Conservation (phyloP, 2,329 filamentous ascomycete genomes). For the Fusarium falciforme region DNA sequence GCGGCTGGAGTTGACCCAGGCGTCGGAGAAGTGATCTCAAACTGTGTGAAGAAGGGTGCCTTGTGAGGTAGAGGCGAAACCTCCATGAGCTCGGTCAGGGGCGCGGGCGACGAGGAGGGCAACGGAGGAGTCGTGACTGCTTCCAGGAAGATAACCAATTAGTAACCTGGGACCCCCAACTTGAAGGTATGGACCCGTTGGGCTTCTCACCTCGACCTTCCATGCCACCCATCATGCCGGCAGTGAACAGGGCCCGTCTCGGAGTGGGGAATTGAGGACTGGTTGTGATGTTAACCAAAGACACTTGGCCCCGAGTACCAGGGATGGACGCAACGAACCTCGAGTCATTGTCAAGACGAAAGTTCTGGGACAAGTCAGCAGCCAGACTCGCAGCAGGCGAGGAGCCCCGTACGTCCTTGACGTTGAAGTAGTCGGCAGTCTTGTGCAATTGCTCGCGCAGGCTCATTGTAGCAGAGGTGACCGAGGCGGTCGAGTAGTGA, state of each 20-base stretch:
- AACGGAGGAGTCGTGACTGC: constrained; percentile 86
- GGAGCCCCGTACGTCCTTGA: constrained; percentile 82
- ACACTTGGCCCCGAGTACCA: constrained; percentile 1
- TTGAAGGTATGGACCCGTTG: not conserved
- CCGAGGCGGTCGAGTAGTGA: constrained; percentile 61
- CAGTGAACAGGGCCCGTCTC: constrained; percentile 55
- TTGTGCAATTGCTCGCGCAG: constrained; percentile 79
- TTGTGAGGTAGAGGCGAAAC: constrained; percentile 95
- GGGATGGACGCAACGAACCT: constrained; percentile 70
- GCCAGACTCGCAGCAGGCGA: constrained; percentile 92
- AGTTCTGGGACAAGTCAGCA: constrained; percentile 95
- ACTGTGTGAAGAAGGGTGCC: constrained; percentile 71
- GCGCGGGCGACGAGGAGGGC: constrained; percentile 82
- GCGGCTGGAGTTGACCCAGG: constrained; percentile 63
- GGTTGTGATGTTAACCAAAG: constrained; percentile 33
- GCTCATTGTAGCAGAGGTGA: constrained; percentile 77
- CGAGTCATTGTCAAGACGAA: constrained; percentile 84
- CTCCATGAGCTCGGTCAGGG: constrained; percentile 84
- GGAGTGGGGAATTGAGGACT: constrained; percentile 57
- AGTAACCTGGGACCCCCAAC: constrained; percentile 4
- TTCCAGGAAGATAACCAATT: constrained; percentile 61
- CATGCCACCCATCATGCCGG: constrained; percentile 51
- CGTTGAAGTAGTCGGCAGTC: constrained; percentile 81
- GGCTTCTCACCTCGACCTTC: constrained; percentile 49
- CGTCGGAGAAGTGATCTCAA: constrained; percentile 79